Evolutionary conservation across 768 basidiomycete species (phyloP).

Genomic region (Russula griseocarnosa): DNA sequence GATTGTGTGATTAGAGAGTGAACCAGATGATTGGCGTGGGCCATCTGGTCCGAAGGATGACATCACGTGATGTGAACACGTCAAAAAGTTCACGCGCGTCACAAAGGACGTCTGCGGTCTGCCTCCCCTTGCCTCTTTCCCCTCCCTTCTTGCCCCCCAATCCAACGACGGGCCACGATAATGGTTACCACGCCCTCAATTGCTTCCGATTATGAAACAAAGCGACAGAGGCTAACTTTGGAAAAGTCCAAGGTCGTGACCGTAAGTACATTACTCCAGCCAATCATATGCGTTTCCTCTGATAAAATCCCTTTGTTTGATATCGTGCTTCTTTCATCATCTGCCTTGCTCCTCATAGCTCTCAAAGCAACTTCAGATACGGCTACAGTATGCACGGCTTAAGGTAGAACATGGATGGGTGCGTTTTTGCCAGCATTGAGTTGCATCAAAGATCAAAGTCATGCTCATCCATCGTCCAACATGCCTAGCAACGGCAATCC

Average conservation of each 20-base stretch:
- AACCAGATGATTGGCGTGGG: too few species aligned
- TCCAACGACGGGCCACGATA: background rate
- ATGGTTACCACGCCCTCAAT: constrained; percentile 22
- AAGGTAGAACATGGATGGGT: constrained; percentile 82
- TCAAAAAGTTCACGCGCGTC: constrained; percentile 24
- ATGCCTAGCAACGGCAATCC: constrained; percentile 63
- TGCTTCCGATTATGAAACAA: constrained; percentile 30
- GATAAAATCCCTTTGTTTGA: background rate
- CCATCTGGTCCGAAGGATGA: background rate
- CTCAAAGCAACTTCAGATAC: constrained; percentile 65
- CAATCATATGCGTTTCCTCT: background rate
- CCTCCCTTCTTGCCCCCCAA: background rate
- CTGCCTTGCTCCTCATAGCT: constrained; percentile 40
- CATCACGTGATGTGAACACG: constrained; percentile 29
- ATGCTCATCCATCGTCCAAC: constrained; percentile 9
- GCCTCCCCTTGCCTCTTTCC: background rate
- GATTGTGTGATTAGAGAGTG: background rate
- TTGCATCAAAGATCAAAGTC: background rate
- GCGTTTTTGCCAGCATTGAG: constrained; percentile 31
- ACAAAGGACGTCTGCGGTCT: background rate
- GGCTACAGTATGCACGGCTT: constrained; percentile 67
- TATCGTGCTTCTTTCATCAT: background rate
- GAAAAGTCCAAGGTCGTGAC: constrained; percentile 57
- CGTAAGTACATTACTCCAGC: constrained; percentile 35
- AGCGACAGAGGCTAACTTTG: constrained; percentile 44